Evolutionary conservation across 306 rosid species (phyloP).

Genomic region (Cicer chorassanicum): DNA sequence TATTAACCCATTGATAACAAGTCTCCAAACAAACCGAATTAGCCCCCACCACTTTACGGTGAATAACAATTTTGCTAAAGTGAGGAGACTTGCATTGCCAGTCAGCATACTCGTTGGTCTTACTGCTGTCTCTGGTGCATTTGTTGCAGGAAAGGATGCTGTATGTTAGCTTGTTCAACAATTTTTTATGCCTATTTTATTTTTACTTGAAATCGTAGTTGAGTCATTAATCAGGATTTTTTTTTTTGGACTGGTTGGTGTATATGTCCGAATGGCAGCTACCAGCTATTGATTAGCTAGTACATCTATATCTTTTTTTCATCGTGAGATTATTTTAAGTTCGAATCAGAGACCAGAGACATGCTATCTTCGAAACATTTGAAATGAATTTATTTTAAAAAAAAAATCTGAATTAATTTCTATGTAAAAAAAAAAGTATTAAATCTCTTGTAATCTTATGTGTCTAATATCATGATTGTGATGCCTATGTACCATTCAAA

Average conservation of each 20-base stretch:
- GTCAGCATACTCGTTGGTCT: conserved; percentile 75
- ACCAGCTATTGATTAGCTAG: too few species aligned
- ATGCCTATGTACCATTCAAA: too few species aligned
- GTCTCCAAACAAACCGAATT: too few species aligned
- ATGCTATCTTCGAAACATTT: background rate
- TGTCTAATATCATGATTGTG: too few species aligned
- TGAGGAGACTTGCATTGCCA: conserved; percentile 75
- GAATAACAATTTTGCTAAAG: conserved; percentile 53
- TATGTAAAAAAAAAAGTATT: background rate
- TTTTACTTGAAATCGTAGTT: conserved; percentile 28
- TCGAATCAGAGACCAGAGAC: too few species aligned
- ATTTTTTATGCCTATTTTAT: conserved; percentile 21
- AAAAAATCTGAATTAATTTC: background rate
- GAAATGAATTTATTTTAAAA: background rate
- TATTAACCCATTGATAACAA: too few species aligned
- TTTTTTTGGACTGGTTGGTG: conserved; percentile 30
- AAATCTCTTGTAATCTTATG: background rate
- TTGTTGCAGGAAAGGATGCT: conserved; percentile 95
- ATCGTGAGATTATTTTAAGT: too few species aligned
- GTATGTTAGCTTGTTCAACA: conserved; percentile 52
- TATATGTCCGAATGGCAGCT: conserved; percentile 27
- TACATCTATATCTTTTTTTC: too few species aligned
- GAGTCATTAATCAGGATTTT: conserved; percentile 4
- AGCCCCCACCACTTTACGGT: too few species aligned
- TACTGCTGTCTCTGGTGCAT: conserved; percentile 91